These are phyloP conservation scores for Phytophthora brassicae DNA, from an alignment of 352 stramenopile species.

Conservation along the genomic window DNA sequence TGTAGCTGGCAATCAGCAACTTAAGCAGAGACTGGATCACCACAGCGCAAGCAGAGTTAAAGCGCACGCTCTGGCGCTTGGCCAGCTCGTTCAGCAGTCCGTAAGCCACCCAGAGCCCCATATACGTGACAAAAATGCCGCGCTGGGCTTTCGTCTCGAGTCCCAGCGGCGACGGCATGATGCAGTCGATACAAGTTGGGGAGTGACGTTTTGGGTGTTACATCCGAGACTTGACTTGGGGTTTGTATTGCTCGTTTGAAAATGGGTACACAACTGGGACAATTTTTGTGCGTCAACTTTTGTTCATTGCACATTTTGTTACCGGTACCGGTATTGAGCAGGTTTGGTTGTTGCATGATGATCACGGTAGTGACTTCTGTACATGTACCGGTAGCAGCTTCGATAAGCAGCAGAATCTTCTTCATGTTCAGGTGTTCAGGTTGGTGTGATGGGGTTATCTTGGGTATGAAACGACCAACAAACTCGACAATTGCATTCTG, in stretches of 20 bases:
- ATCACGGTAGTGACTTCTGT: too few relatives aligned
- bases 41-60: constrained; percentile 77
- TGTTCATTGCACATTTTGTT: neutral
- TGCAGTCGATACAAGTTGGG: neutral
- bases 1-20: constrained; percentile 61
- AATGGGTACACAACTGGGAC: neutral
- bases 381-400: too few relatives aligned
- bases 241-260: neutral
- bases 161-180: constrained; percentile 61
- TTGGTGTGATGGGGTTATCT: too few relatives aligned
- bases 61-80: constrained; percentile 63
- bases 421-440: too few relatives aligned
- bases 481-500: too few relatives aligned
- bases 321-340: too few relatives aligned
- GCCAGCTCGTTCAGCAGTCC: constrained; percentile 78
- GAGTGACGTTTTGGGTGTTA: neutral
- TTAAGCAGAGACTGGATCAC: constrained; percentile 80
- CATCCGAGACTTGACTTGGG: neutral
- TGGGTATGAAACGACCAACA: neutral
- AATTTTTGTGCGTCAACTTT: neutral
- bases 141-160: constrained; percentile 74
- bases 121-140: constrained; percentile 79
- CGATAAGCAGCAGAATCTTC: too few relatives aligned
- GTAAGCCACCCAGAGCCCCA: constrained; percentile 77
- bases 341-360: too few relatives aligned